phyloP scores from a whole-genome alignment of 106 monocot species.

The Hemerocallis citrina region DNA sequence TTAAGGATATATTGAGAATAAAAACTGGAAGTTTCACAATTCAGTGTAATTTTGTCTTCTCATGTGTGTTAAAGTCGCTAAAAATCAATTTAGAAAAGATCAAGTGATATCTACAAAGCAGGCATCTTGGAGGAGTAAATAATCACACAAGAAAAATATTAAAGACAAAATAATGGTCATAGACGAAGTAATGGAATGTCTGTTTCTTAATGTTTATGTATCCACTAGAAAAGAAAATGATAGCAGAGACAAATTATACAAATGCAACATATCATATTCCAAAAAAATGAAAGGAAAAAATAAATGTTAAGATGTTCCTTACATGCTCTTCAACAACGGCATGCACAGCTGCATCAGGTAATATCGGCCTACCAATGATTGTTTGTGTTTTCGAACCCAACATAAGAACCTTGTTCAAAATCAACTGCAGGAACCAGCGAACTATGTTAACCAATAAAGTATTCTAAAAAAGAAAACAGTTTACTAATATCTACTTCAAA shows the following conservation, averaged over 20 bases:
- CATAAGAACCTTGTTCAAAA: slow-evolving; percentile 88
- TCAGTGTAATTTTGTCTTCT: too few relatives aligned
- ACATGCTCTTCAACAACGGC: slow-evolving; percentile 96
- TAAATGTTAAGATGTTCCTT: slow-evolving; percentile 15
- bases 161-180: too few relatives aligned
- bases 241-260: not conserved
- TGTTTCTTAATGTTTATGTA: not conserved
- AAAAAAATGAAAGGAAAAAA: not conserved
- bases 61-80: not conserved
- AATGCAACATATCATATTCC: not conserved
- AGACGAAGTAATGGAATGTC: not conserved
- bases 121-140: not conserved
- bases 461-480: not conserved
- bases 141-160: not conserved
- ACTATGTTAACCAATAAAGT: not conserved
- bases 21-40: too few relatives aligned
- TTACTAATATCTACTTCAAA: not conserved
- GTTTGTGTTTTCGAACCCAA: slow-evolving; percentile 78
- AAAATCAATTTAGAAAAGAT: not conserved
- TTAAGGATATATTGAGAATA: too few relatives aligned
- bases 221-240: not conserved
- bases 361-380: slow-evolving; percentile 80
- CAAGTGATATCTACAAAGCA: not conserved
- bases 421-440: slow-evolving; percentile 44
- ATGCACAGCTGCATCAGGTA: slow-evolving; percentile 84